phyloP scores from a whole-genome alignment of 1,139 yeast species.

The Yamadazyma buinensis region DNA sequence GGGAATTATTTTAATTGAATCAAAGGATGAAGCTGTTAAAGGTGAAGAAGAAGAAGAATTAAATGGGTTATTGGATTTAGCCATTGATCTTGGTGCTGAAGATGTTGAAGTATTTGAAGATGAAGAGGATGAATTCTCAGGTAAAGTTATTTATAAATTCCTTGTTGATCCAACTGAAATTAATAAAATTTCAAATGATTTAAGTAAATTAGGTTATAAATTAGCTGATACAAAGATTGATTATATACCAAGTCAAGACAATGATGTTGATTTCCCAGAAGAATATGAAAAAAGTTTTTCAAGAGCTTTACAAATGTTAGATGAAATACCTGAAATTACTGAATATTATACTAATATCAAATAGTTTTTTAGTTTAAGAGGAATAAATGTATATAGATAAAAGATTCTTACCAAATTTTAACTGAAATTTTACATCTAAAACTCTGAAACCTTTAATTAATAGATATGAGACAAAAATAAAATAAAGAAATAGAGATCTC shows the following conservation, averaged over 20 bases:
- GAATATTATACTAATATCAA: conserved; percentile 63
- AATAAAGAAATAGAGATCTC: too few species aligned
- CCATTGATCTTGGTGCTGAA: conserved; percentile 80
- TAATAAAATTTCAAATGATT: conserved; percentile 53
- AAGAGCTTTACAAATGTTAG: conserved; percentile 59
- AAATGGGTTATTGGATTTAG: conserved; percentile 67
- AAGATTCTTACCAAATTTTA: too few species aligned
- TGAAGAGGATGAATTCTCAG: conserved; percentile 39
- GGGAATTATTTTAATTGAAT: conserved; percentile 61
- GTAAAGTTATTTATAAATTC: conserved; percentile 27
- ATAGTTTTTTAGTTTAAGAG: too few species aligned
- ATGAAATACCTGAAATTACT: conserved; percentile 76
- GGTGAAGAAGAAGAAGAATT: conserved; percentile 18
- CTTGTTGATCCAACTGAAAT: conserved; percentile 63
- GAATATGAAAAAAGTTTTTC: conserved; percentile 49
- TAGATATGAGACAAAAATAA: too few species aligned
- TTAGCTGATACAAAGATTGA: conserved; percentile 71
- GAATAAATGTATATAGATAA: too few species aligned
- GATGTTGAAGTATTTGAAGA: conserved; percentile 60
- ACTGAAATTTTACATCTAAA: too few species aligned
- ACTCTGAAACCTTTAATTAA: too few species aligned
- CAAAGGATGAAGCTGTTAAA: conserved; percentile 34
- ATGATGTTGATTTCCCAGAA: conserved; percentile 50
- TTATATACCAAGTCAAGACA: conserved; percentile 63
- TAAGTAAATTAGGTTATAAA: conserved; percentile 53